Conservation (phyloP, 495 filamentous ascomycete species). For the Trichoderma virens region DNA sequence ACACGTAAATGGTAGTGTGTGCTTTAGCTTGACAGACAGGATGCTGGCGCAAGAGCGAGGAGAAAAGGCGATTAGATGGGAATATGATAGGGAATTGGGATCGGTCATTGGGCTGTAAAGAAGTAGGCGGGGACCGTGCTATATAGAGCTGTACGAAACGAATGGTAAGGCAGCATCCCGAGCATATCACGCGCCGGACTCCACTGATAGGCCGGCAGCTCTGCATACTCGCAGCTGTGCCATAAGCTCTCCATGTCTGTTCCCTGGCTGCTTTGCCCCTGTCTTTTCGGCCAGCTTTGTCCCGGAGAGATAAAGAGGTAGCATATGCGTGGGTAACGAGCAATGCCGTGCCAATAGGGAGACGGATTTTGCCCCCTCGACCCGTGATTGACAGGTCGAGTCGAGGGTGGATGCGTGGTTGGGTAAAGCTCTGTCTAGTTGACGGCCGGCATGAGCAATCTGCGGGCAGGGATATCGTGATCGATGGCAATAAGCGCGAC, state of each 20-base stretch:
- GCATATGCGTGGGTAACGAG: neutral
- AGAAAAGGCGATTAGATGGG: neutral
- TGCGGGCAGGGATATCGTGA: neutral
- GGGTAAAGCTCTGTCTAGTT: neutral
- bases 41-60: neutral
- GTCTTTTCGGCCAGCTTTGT: neutral
- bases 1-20: neutral
- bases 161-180: conserved; percentile 5
- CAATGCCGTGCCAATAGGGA: neutral
- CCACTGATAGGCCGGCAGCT: conserved; percentile 5
- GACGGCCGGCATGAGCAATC: neutral
- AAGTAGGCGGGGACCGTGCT: neutral
- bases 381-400: neutral
- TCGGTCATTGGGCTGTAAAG: neutral
- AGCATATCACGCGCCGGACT: neutral
- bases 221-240: neutral
- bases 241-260: neutral
- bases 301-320: neutral
- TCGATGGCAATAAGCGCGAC: neutral
- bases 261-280: neutral
- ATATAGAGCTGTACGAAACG: neutral
- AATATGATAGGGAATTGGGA: neutral
- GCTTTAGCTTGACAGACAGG: neutral
- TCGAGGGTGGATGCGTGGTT: neutral
- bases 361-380: neutral